phyloP scores from a whole-genome alignment of 768 basidiomycete genomes.

The Collybia sordida region DNA sequence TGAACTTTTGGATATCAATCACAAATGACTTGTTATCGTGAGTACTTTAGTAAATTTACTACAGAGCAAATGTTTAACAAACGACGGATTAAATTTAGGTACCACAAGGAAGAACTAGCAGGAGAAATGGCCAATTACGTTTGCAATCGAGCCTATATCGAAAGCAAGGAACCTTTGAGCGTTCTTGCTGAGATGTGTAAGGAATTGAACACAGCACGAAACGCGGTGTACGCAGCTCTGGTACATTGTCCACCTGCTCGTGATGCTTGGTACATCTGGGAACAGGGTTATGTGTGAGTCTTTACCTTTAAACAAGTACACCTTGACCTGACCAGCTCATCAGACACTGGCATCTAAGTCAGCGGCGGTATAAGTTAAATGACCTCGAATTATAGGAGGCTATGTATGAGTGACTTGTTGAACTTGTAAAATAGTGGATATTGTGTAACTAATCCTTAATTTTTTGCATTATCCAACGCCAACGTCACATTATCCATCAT shows the following conservation, averaged over 20 bases:
- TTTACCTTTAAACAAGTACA: background rate
- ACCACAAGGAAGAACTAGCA: slow-evolving; percentile 20
- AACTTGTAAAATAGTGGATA: too few relatives aligned
- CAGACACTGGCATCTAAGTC: slow-evolving; percentile 10
- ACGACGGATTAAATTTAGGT: slow-evolving; percentile 3
- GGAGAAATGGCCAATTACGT: slow-evolving; percentile 20
- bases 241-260: background rate
- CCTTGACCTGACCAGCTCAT: background rate
- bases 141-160: slow-evolving; percentile 10
- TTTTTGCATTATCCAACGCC: too few relatives aligned
- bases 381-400: background rate
- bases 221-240: slow-evolving; percentile 4
- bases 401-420: too few relatives aligned
- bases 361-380: slow-evolving; percentile 7
- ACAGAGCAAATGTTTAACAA: background rate
- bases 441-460: too few relatives aligned
- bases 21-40: slow-evolving; percentile 23
- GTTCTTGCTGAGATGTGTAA: slow-evolving; percentile 11
- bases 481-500: too few relatives aligned
- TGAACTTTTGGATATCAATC: slow-evolving; percentile 14
- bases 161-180: slow-evolving; percentile 2
- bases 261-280: slow-evolving; percentile 8
- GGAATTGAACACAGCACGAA: slow-evolving; percentile 9
- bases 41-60: background rate
- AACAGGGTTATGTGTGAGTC: slow-evolving; percentile 14